Evolutionary conservation across 108 stramenopile species (phyloP), one percentile per base, ranked within the genome.

Genomic region (Nitzschia putrida): DNA sequence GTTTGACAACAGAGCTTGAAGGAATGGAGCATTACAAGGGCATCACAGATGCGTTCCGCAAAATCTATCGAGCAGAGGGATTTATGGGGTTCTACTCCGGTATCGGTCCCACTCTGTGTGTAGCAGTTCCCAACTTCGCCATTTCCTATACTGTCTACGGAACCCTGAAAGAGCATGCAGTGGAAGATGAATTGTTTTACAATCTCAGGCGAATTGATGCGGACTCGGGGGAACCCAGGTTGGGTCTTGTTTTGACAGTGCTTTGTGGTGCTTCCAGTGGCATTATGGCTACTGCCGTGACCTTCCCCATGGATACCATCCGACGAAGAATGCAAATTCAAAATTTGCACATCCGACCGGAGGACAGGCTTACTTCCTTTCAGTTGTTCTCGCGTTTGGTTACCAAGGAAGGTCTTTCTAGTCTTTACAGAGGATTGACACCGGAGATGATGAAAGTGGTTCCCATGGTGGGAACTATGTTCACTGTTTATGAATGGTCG

Each of bases 401-500:
- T 10, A 76, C 64, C 26, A 57, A 80, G 21, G 94, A 95, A 64
- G 95, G 94, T 5, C 64, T 90, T 26, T 73, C 69, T 25, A 90
- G 94, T 38, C 71, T 97, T 29, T 97, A 97, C 68, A 77, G 97
- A 64, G 97, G 97, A 39, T 57, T 97, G 68, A 88, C 86, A 42
- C 93, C 93, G 16, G 97, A 97, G 77, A 55, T 95, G 40, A 45
- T 97, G 73, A 97, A 97, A 66, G 97, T 97, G 11, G 78, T 93
- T 9, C 97, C 97, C n/a, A 95, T 96, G 92, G 97, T 97, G 6
- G 90, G 91, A 0, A 92, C 90, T 13, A 96, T 95, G 92, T 97
- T 97, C 66, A 65, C 81, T 37, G 87, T 91, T 6, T 97, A 95
- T 73, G 97, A 97, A 79, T 81, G 78, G 24, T 65, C 90, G 55